These are phyloP conservation scores for Paradendryphiella salina DNA, from an alignment of 2,329 filamentous ascomycete species.

Conservation along the genomic window DNA sequence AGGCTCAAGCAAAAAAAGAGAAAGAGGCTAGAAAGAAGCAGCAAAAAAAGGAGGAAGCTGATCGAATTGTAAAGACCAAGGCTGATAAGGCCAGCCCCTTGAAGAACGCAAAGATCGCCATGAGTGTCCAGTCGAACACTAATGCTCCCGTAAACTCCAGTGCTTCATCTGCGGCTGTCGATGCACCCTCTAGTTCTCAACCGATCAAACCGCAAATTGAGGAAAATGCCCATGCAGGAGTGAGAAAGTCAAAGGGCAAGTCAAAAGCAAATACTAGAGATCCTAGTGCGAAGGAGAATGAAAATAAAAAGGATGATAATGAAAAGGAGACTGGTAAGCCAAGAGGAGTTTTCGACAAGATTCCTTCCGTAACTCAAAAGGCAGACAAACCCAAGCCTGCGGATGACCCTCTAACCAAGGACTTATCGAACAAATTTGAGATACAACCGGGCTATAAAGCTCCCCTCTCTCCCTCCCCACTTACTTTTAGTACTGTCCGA, in stretches of 20 bases:
- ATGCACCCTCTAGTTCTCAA: neutral
- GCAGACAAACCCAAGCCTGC: constrained; percentile 7
- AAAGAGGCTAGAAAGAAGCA: constrained; percentile 46
- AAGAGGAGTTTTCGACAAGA: constrained; percentile 11
- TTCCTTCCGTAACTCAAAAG: constrained; percentile 22
- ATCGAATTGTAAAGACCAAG: constrained; percentile 11
- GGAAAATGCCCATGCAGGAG: neutral
- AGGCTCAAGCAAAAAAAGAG: constrained; percentile 39
- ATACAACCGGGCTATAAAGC: constrained; percentile 12
- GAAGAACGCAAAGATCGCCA: constrained; percentile 1
- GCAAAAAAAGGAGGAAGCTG: constrained; percentile 30
- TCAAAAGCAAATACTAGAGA: neutral
- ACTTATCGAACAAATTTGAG: constrained; percentile 1
- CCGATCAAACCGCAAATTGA: neutral
- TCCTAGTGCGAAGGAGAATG: neutral
- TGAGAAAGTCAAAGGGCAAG: constrained; percentile 7
- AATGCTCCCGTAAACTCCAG: neutral
- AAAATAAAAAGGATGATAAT: neutral
- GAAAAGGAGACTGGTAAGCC: constrained; percentile 15
- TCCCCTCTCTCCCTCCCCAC: neutral
- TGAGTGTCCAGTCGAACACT: constrained; percentile 1
- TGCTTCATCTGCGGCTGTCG: neutral
- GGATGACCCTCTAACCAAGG: neutral
- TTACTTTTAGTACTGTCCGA: neutral
- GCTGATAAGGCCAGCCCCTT: constrained; percentile 9